Conservation (phyloP, 225 moss, liverwort and hornwort species). For the Lunularia cruciata region DNA sequence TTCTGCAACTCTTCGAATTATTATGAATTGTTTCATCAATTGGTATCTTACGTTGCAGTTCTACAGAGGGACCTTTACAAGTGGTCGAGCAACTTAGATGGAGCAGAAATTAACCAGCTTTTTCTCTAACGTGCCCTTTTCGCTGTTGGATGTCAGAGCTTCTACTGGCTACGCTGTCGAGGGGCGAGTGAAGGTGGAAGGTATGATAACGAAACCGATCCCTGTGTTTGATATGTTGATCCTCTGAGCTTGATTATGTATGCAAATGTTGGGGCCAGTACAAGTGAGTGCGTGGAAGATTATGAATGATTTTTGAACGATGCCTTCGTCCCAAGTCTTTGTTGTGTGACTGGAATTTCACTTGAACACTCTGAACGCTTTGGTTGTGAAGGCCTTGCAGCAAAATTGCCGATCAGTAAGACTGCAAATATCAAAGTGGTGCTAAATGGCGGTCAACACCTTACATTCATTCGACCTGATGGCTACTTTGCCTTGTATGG, state of each 20-base stretch:
- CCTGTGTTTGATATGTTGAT: no score
- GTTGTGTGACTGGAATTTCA: not conserved
- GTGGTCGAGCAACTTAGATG: no score
- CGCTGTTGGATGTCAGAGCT: conserved; percentile 46
- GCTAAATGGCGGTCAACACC: conserved; percentile 71
- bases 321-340: not conserved
- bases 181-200: conserved; percentile 74
- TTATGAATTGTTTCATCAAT: not conserved
- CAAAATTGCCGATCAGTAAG: conserved; percentile 51
- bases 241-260: not conserved
- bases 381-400: conserved; percentile 47
- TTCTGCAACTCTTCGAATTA: not conserved
- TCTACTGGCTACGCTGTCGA: conserved; percentile 65
- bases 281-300: not conserved
- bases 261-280: not conserved
- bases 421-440: conserved; percentile 59
- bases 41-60: no score
- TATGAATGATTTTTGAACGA: not conserved
- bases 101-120: no score
- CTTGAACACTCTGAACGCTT: not conserved
- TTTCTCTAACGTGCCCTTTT: not conserved
- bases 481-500: conserved; percentile 82
- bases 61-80: no score
- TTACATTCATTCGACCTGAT: conserved; percentile 67
- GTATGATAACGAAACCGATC: conserved; percentile 9